These are phyloP conservation scores for Petunia hybrid DNA, from an alignment of 305 asterid genomes.

Conservation along the genomic window DNA sequence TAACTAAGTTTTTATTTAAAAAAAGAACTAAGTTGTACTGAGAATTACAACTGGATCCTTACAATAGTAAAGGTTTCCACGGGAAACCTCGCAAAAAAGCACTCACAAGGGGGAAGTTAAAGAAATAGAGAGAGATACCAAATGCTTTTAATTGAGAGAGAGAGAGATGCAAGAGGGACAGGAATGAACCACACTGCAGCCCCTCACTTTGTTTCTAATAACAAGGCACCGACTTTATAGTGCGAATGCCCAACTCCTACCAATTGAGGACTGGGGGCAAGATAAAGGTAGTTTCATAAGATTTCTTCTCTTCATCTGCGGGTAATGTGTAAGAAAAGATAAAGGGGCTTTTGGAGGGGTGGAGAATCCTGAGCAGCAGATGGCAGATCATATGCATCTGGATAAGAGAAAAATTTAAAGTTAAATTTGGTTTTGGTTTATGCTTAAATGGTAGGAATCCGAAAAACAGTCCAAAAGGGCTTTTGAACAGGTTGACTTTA, in stretches of 20 bases:
- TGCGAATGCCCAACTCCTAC: no score
- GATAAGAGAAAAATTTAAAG: neutral
- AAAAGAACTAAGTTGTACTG: neutral
- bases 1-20: no score
- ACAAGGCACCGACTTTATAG: no score
- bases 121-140: no score
- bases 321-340: neutral
- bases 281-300: neutral
- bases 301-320: no score
- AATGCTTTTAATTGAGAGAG: no score
- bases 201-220: no score
- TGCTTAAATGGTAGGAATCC: neutral
- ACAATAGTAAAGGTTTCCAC: neutral
- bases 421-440: neutral
- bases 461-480: neutral
- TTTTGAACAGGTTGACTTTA: neutral
- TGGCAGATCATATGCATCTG: neutral
- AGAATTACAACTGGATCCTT: neutral
- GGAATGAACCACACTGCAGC: no score
- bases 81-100: neutral
- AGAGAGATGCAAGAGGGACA: no score
- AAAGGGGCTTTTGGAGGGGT: neutral
- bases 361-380: neutral
- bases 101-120: no score
- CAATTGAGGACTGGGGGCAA: neutral